Base-by-base conservation (phyloP, 805 yeast species). In the Teunomyces cretensis region DNA sequence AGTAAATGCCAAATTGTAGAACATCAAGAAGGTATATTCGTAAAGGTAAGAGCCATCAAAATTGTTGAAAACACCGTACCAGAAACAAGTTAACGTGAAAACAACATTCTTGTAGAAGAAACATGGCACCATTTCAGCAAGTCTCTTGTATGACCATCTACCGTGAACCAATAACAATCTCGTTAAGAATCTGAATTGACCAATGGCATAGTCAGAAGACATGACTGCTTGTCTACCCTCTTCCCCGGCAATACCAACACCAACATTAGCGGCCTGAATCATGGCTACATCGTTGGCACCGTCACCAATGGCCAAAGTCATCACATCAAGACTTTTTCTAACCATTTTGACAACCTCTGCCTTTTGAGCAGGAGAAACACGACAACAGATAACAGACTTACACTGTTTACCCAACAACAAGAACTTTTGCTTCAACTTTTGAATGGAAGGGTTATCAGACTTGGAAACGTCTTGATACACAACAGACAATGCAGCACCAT, bases 241-340 rank as follows among this genome's bases (percentile, higher is more conserved):
- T 70, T 87, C 94, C 67, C 96, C 96, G 2, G 91, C 91, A 60
- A 87, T 87, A 68, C 96, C 96, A 45, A 87, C 86, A 57, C 96
- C 96, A 38, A 87, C 84, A 65, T 87, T 84, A 1, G 95, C 94
- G 24, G 90, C 83, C 64, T 87, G 96, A 53, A 87, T 87, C 96
- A 87, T 87, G 9, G 95, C 91, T 50, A 87, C 96, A 68, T 87
- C 96, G 61, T 87, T 87, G 15, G 94, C 83, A 44, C 96, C 96
- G 66, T 87, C 96, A 54, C 96, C 96, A 60, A 87, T 86, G 6
- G 94, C 92, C 46, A 87, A 67, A 1, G 95, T 87, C 91, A 87
- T 87, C 24, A 87, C 96, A 51, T 81, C 82, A 39, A 87, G 69
- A 13, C 81, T 76, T 24, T 82, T 80, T 59, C 84, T 86, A n/a